These are phyloP conservation scores for Stephanodiscus triporus DNA, from an alignment of 108 stramenopile species.

Conservation along the genomic window DNA sequence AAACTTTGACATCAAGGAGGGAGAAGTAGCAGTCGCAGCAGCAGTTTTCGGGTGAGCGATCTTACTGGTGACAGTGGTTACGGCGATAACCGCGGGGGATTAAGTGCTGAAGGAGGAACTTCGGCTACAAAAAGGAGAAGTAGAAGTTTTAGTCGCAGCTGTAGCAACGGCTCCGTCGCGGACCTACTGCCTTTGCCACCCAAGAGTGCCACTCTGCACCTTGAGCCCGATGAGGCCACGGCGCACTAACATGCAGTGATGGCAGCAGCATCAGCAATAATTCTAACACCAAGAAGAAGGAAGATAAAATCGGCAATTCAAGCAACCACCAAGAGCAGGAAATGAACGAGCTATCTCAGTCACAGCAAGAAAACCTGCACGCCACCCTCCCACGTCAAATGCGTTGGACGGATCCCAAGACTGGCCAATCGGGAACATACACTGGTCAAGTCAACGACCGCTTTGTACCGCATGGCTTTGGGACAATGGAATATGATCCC, in stretches of 20 bases:
- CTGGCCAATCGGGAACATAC: slow-evolving; percentile 29
- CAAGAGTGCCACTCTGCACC: too few relatives aligned
- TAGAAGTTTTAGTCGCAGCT: background rate
- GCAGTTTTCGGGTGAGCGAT: too few relatives aligned
- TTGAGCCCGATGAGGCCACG: too few relatives aligned
- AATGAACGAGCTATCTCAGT: background rate
- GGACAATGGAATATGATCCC: slow-evolving; percentile 34
- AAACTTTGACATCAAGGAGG: background rate
- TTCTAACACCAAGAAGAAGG: background rate
- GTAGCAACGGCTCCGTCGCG: background rate
- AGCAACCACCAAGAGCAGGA: too few relatives aligned
- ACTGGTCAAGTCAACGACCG: slow-evolving; percentile 36
- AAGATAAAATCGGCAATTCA: background rate
- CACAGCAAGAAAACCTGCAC: slow-evolving; percentile 1
- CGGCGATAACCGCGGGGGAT: too few relatives aligned
- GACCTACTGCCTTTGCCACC: background rate
- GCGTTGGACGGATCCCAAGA: slow-evolving; percentile 38
- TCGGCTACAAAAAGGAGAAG: background rate
- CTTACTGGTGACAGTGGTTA: too few relatives aligned
- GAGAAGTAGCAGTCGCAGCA: background rate
- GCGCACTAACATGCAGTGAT: too few relatives aligned
- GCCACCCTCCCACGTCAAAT: slow-evolving; percentile 34
- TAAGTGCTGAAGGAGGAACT: background rate
- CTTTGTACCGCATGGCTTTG: slow-evolving; percentile 41
- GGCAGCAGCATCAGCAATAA: background rate